Base-by-base conservation (phyloP, 2,329 filamentous ascomycete genomes). In the Myriosclerotinia duriaeana region DNA sequence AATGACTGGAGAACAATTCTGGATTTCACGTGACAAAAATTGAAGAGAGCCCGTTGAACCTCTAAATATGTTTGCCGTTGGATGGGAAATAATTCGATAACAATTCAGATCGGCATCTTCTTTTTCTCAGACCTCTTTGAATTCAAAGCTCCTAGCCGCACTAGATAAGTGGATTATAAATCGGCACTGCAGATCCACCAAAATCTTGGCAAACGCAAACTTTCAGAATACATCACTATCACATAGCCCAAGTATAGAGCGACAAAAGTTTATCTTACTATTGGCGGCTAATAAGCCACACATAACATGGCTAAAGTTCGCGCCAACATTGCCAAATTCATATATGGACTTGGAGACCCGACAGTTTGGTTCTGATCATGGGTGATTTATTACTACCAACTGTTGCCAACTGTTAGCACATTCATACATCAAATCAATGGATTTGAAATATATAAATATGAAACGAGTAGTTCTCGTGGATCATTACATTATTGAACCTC, bases 361-460 rank as follows among this genome's bases (percentile, higher is more conserved):
- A 61, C 58, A 26, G 44, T 61, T 61, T 26, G 58, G 58, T 38
- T 61, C 30, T 61, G 30, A 36, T 42, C 30, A 61, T 61, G 58
- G 58, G n/a, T 50, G n/a, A 34, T 20, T 60, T 38, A 48, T 50
- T 50, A 50, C 44, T 60, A 50, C 44, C 58, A 60, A 60, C 58
- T 26, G 58, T 60, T 60, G 30, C 44, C 12, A 50, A 61, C 38
- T 61, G 44, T 50, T 38, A 40, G 58, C 11, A 61, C 30, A 50
- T 5, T 17, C 34, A 50, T 26, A 12, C 20, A 40, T 26, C 44
- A 50, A 50, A 50, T 61, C 44, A 61, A 26, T 40, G 58, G 34
- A 38, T 12, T 50, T 26, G 44, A 26, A 26, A 61, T 50, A 26
- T 38, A 20, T 26, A 34, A 48, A 61, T 61, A 40, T 50, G 44